A percentile compares a stretch with the other conserved stretches of the same genome.
phyloP scores from a whole-genome alignment of 2,329 filamentous ascomycete species.

The Lasiodiplodia gonubiensis region DNA sequence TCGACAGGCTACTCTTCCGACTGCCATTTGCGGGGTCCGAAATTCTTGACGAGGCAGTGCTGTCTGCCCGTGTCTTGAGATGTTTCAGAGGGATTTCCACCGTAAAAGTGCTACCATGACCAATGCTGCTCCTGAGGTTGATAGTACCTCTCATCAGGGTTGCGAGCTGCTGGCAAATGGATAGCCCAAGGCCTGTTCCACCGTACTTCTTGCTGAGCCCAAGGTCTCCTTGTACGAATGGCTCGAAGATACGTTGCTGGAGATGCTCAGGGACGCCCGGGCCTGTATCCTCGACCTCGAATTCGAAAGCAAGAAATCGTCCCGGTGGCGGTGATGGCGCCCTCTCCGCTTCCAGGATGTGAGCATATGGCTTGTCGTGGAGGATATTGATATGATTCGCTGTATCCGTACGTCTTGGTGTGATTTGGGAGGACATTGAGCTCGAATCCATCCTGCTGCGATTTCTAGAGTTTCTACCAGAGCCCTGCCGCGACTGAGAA shows the following conservation, averaged over 20 bases:
- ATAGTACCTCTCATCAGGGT: slow-evolving; percentile 82
- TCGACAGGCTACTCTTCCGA: slow-evolving; percentile 31
- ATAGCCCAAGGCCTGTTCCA: slow-evolving; percentile 84
- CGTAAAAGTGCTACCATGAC: slow-evolving; percentile 78
- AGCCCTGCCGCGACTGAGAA: slow-evolving; percentile 47
- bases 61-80: slow-evolving; percentile 69
- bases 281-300: slow-evolving; percentile 86
- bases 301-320: slow-evolving; percentile 77
- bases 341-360: slow-evolving; percentile 45
- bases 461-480: slow-evolving; percentile 41
- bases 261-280: slow-evolving; percentile 81
- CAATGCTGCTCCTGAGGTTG: slow-evolving; percentile 71
- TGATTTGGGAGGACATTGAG: slow-evolving; percentile 33
- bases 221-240: slow-evolving; percentile 91
- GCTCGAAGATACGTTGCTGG: slow-evolving; percentile 86
- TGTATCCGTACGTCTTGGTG: slow-evolving; percentile 44
- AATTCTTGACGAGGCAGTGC: slow-evolving; percentile 49
- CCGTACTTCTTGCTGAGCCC: slow-evolving; percentile 89
- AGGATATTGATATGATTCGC: slow-evolving; percentile 53
- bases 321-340: slow-evolving; percentile 60
- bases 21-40: slow-evolving; percentile 37
- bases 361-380: slow-evolving; percentile 44
- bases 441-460: slow-evolving; percentile 41
- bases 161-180: slow-evolving; percentile 87
- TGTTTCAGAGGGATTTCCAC: slow-evolving; percentile 83